Conservation (phyloP, 2,329 filamentous ascomycete genomes). For the Phyllosticta capitalensis region DNA sequence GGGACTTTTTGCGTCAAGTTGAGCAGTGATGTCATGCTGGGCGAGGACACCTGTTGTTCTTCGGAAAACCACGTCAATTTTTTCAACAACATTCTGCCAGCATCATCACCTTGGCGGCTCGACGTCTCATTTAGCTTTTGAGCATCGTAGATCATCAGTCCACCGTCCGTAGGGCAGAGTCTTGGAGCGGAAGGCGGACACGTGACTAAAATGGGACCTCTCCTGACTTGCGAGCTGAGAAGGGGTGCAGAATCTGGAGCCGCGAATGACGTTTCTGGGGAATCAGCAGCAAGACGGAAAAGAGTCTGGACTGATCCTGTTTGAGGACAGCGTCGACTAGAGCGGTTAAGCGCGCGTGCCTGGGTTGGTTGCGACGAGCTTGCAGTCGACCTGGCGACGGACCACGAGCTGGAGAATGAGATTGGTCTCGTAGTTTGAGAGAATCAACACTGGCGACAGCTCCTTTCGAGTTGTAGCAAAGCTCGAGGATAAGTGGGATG, state of each 20-base stretch:
- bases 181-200: slow-evolving; percentile 5
- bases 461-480: neutral
- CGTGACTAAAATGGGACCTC: slow-evolving; percentile 7
- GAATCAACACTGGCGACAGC: neutral
- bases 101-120: neutral
- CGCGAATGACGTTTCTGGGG: slow-evolving; percentile 7
- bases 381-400: neutral
- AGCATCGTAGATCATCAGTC: slow-evolving; percentile 8
- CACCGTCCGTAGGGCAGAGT: neutral
- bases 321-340: neutral
- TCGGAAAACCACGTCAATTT: neutral
- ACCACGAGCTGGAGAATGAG: neutral
- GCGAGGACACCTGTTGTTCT: neutral
- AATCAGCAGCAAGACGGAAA: neutral
- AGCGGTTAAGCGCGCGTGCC: neutral
- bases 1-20: neutral
- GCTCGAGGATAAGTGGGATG: neutral
- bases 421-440: neutral
- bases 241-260: neutral
- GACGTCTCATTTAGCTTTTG: slow-evolving; percentile 1
- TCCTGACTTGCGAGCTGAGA: slow-evolving; percentile 2
- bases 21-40: neutral
- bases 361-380: slow-evolving; percentile 3
- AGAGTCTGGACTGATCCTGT: neutral
- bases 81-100: neutral